phyloP scores from a whole-genome alignment of 495 filamentous ascomycete genomes.

The Cladorrhinum samala region DNA sequence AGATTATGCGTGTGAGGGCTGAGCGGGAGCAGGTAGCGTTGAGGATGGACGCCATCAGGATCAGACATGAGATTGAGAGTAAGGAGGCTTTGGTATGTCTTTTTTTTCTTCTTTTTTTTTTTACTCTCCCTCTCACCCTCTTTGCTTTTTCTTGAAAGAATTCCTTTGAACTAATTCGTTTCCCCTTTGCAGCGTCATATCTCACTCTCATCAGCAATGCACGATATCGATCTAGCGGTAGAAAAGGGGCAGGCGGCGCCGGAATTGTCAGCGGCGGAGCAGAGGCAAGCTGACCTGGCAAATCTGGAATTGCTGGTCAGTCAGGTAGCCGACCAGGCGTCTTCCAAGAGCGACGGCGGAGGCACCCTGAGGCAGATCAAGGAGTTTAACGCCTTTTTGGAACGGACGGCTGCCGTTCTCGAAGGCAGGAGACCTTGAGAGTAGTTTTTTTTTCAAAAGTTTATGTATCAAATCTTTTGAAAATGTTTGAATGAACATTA shows the following conservation, averaged over 20 bases:
- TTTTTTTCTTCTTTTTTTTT: background rate
- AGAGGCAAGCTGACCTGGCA: constrained; percentile 35
- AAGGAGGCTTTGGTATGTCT: constrained; percentile 40
- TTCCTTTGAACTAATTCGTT: constrained; percentile 1
- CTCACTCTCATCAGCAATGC: constrained; percentile 45
- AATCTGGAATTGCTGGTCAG: constrained; percentile 46
- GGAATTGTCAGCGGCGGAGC: constrained; percentile 31
- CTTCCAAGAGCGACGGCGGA: constrained; percentile 37
- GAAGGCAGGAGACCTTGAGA: constrained; percentile 31
- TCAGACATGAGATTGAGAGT: constrained; percentile 48
- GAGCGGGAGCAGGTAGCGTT: constrained; percentile 62
- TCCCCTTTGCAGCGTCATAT: constrained; percentile 41
- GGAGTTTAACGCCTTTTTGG: constrained; percentile 52
- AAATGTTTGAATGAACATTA: too few species aligned
- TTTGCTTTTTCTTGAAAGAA: background rate
- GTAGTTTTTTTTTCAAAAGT: too few species aligned
- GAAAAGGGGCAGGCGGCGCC: constrained; percentile 39
- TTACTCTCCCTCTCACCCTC: too few species aligned
- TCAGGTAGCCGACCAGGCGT: constrained; percentile 40
- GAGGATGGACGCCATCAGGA: constrained; percentile 62
- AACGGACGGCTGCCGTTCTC: constrained; percentile 43
- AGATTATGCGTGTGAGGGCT: constrained; percentile 55
- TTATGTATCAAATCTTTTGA: too few species aligned
- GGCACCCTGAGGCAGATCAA: constrained; percentile 47
- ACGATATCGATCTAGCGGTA: constrained; percentile 50